Evolutionary conservation across 495 filamentous ascomycete genomes (phyloP), one percentile per base, ranked within the genome.

Genomic region (Hypoxylon lenormandii): DNA sequence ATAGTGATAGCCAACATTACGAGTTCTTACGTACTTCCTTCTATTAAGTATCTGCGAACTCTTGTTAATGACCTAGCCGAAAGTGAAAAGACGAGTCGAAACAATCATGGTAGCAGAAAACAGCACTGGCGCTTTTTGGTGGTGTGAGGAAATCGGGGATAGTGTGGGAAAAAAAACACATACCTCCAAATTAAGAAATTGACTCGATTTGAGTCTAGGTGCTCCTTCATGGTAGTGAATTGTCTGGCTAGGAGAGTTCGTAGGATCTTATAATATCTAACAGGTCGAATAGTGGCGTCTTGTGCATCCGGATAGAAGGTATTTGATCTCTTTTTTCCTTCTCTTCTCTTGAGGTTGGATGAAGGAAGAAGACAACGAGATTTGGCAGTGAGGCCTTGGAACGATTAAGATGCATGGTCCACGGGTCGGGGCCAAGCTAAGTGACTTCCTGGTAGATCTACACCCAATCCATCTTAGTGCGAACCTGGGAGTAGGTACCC

Each of bases 121-220:
- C 15, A 50, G 43, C 28, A 59, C 50, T 18, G 59, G 55, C 46
- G 26, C 13, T 33, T 54, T 61, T 65, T 74, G 63, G 64, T 63
- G 65, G 65, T 68, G 59, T 81, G 79, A 65, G 78, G 67, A 79
- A 75, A 60, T 43, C 72, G 70, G 60, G 62, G 70, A 55, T 55
- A 63, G 60, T 64, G 60, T 66, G 68, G 45, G 59, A 72, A 74
- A 74, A 78, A 67, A 72, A 86, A 80, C 30, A 33, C 92, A 80
- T 86, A 97, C 92, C 93, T 93, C 92, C 93, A 97, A 84, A 98
- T 92, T 82, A 98, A 85, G 85, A 94, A 98, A 86, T 98, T 98
- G 83, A 98, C 88, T 82, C 94, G 90, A 84, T 97, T 88, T 65
- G 93, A 94, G 79, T 92, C 90, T 74, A 98, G 86, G 64, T 80